Evolutionary conservation across 2,329 filamentous ascomycete genomes (phyloP).

Genomic region (Beauveria asiatica): DNA sequence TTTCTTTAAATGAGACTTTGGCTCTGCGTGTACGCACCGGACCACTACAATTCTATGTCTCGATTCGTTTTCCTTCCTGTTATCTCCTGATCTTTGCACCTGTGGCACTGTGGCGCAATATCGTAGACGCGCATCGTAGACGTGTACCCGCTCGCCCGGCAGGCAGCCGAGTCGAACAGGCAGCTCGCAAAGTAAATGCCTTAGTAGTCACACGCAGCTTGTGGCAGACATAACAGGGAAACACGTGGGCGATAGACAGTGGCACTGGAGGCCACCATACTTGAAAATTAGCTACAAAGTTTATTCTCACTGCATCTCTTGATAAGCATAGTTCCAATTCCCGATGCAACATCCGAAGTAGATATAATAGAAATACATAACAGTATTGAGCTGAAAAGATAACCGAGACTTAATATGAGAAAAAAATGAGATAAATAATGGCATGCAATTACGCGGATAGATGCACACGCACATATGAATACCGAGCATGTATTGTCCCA

Average conservation of each 20-base stretch:
- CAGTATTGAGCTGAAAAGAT: not conserved
- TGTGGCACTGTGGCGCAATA: not conserved
- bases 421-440: not conserved
- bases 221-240: not conserved
- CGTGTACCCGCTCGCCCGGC: not conserved
- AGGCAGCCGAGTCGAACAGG: not conserved
- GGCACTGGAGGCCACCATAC: not conserved
- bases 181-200: not conserved
- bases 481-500: not conserved
- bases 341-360: not conserved
- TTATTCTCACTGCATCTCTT: not conserved
- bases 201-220: not conserved
- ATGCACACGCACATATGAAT: not conserved
- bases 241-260: not conserved
- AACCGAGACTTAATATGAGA: not conserved
- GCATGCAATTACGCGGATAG: not conserved
- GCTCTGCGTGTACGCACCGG: conserved; percentile 20
- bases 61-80: not conserved
- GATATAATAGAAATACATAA: not conserved
- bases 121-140: not conserved
- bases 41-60: conserved; percentile 11
- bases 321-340: not conserved
- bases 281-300: not conserved
- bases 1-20: conserved; percentile 14
- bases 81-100: not conserved